Conservation (phyloP, 2,329 filamentous ascomycete genomes). For the Ceratocystiopsis sp. region DNA sequence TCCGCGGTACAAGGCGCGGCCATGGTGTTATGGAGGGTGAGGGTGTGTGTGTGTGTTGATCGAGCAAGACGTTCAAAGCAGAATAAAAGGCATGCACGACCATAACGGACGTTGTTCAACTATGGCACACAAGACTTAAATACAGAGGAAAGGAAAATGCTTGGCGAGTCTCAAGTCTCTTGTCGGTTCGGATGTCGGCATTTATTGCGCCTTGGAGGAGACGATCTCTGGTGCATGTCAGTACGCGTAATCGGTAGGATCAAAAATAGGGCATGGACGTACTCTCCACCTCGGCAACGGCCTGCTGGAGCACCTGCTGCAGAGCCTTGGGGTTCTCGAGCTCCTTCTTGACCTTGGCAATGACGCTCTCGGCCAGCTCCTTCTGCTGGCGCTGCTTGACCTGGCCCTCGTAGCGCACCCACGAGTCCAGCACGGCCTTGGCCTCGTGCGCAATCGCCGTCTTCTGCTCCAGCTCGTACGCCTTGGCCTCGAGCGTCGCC, state of each 20-base stretch:
- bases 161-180: too few species aligned
- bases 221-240: constrained; percentile 38
- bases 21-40: constrained; percentile 16
- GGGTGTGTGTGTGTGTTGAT: too few species aligned
- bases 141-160: constrained; percentile 2
- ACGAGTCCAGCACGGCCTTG: constrained; percentile 90
- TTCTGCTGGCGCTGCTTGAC: constrained; percentile 98
- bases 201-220: constrained; percentile 46
- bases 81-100: too few species aligned
- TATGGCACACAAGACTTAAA: constrained; percentile 10
- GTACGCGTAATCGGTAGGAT: constrained; percentile 7
- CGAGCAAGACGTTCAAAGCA: too few species aligned
- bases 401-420: constrained; percentile 96
- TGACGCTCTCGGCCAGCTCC: constrained; percentile 83
- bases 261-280: constrained; percentile 14
- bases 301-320: constrained; percentile 96
- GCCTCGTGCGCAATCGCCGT: constrained; percentile 84
- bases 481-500: constrained; percentile 85
- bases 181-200: constrained; percentile 12
- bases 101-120: constrained; percentile 5
- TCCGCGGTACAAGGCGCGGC: constrained; percentile 16
- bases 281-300: constrained; percentile 93
- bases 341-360: constrained; percentile 97
- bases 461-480: constrained; percentile 93
- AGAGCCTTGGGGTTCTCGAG: constrained; percentile 94